Percentiles rank a stretch among this genome's conserved stretches.
These are phyloP conservation scores for Tetracladium setigerum DNA, from an alignment of 495 filamentous ascomycete species.

Conservation along the genomic window DNA sequence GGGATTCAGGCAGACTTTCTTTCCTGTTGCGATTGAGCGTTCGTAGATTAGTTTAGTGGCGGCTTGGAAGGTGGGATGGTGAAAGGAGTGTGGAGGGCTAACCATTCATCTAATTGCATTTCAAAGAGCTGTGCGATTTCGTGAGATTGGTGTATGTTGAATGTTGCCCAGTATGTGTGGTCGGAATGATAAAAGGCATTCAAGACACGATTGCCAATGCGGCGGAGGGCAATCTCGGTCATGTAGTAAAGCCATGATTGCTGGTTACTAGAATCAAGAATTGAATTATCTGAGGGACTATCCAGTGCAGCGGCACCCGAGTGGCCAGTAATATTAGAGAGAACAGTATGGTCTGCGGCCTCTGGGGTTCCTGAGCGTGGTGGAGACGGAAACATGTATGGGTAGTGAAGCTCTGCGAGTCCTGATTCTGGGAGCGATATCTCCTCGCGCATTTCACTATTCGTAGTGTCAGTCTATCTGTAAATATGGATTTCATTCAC, in stretches of 20 bases:
- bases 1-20: too few relatives aligned
- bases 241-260: constrained; percentile 26
- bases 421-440: constrained; percentile 17
- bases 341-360: background rate
- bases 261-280: too few relatives aligned
- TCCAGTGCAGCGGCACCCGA: background rate
- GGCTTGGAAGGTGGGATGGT: background rate
- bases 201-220: constrained; percentile 14
- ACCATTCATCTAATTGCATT: background rate
- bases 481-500: background rate
- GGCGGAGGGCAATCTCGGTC: constrained; percentile 19
- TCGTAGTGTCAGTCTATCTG: background rate
- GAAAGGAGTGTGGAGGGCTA: background rate
- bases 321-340: background rate
- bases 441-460: constrained; percentile 22
- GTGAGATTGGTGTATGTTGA: background rate
- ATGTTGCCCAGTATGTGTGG: background rate
- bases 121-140: background rate
- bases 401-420: constrained; percentile 14
- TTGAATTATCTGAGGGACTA: background rate
- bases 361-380: too few relatives aligned
- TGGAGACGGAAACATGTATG: constrained; percentile 23
- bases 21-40: too few relatives aligned
- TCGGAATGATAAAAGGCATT: background rate
- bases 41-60: background rate